Conservation (phyloP, 768 basidiomycete species). For the Lactifluus piperatus region DNA sequence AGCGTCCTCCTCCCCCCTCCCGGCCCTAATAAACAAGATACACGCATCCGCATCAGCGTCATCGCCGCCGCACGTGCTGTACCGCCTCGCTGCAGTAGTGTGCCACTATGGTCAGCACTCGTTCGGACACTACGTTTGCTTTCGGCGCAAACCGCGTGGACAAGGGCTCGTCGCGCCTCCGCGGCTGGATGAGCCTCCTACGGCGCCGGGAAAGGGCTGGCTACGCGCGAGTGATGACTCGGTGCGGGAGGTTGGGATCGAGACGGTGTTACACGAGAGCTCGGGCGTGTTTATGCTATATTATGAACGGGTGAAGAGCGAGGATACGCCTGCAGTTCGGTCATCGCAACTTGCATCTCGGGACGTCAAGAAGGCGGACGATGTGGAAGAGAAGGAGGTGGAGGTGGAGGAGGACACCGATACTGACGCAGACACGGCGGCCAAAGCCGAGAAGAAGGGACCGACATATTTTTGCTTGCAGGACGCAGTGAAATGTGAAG, state of each 20-base stretch:
- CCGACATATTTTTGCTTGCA: background rate
- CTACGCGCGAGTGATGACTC: constrained; percentile 80
- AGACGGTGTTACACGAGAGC: constrained; percentile 65
- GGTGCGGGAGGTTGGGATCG: constrained; percentile 67
- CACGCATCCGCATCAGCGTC: background rate
- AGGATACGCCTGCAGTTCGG: background rate
- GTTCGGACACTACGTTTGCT: constrained; percentile 93
- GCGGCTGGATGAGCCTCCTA: constrained; percentile 32
- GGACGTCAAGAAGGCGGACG: constrained; percentile 54
- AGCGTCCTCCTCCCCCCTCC: constrained; percentile 26
- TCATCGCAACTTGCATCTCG: background rate
- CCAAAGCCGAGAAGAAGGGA: constrained; percentile 33
- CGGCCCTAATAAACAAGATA: background rate
- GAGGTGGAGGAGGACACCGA: constrained; percentile 37
- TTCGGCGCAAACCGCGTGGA: constrained; percentile 67
- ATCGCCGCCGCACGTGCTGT: constrained; percentile 45
- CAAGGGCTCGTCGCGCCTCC: constrained; percentile 34
- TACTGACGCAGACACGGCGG: no score
- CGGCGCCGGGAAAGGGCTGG: constrained; percentile 61
- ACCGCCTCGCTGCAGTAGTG: constrained; percentile 78
- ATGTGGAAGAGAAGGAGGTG: constrained; percentile 32
- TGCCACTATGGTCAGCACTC: constrained; percentile 91
- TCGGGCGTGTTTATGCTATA: constrained; percentile 88
- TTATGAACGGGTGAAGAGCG: constrained; percentile 59
- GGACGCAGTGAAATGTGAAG: background rate